A percentile compares a stretch with the other conserved stretches of the same genome.
Evolutionary conservation across 2,329 filamentous ascomycete genomes (phyloP).

Genomic region (Penicillium sp.): DNA sequence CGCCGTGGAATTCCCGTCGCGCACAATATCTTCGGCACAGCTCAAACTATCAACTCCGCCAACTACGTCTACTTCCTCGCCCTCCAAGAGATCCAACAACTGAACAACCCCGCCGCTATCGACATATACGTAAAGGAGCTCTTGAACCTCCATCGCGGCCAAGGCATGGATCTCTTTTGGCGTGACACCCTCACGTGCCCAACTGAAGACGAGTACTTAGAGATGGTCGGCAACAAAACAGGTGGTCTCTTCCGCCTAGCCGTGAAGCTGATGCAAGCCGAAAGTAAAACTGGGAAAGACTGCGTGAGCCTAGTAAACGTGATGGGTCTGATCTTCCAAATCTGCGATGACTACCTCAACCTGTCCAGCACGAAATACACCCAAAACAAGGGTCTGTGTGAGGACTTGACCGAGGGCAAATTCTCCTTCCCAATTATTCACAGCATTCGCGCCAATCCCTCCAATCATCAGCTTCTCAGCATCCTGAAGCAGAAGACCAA

Average conservation of each 20-base stretch:
- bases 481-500: conserved; percentile 87
- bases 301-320: conserved; percentile 65
- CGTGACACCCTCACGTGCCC: conserved; percentile 46
- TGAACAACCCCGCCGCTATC: conserved; percentile 41
- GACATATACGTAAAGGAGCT: conserved; percentile 47
- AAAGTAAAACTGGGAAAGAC: conserved; percentile 39
- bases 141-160: conserved; percentile 48
- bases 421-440: conserved; percentile 96
- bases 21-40: conserved; percentile 50
- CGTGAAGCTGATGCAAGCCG: conserved; percentile 47
- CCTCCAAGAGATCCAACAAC: conserved; percentile 41
- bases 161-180: conserved; percentile 52
- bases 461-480: conserved; percentile 71
- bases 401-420: conserved; percentile 95
- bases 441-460: conserved; percentile 68
- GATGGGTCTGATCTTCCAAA: conserved; percentile 47
- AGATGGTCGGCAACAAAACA: conserved; percentile 52
- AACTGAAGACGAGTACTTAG: conserved; percentile 48
- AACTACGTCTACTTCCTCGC: conserved; percentile 51
- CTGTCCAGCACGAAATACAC: conserved; percentile 70
- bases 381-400: conserved; percentile 87
- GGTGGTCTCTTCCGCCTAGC: conserved; percentile 49
- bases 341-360: conserved; percentile 79
- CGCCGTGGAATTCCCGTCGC: conserved; percentile 50
- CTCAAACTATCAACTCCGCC: conserved; percentile 53